Evolutionary conservation across 2,329 filamentous ascomycete species (phyloP).

Genomic region (Colletotrichum orbiculare): DNA sequence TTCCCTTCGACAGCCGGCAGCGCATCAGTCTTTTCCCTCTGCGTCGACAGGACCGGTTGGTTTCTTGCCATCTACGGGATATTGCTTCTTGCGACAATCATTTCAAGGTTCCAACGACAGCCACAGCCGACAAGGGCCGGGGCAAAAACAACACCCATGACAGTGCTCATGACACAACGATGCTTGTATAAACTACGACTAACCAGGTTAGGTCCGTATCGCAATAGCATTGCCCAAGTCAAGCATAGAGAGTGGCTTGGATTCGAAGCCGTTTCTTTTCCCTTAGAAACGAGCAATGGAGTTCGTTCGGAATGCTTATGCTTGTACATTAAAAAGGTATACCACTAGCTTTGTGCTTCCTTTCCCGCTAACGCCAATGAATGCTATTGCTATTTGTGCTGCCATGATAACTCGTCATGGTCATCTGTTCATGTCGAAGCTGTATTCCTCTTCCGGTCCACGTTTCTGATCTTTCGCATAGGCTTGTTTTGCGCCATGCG

Average conservation of each 20-base stretch:
- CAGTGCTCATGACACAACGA: too few relatives aligned
- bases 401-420: neutral
- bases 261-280: neutral
- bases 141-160: too few relatives aligned
- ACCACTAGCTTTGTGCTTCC: neutral
- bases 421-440: neutral
- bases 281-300: neutral
- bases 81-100: too few relatives aligned
- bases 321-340: constrained; percentile 11
- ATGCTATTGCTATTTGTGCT: neutral
- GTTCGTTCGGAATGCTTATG: neutral
- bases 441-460: constrained; percentile 57
- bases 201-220: too few relatives aligned
- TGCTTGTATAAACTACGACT: too few relatives aligned
- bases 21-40: too few relatives aligned
- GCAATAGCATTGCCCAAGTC: too few relatives aligned
- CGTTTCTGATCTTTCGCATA: constrained; percentile 65
- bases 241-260: neutral
- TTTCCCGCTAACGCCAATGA: constrained; percentile 20
- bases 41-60: too few relatives aligned
- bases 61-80: too few relatives aligned
- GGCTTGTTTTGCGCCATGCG: constrained; percentile 67
- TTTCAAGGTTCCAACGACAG: too few relatives aligned
- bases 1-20: too few relatives aligned
- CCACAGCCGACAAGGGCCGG: too few relatives aligned